These are phyloP conservation scores for Epichloe elymi DNA, from an alignment of 2,329 filamentous ascomycete species.

Conservation along the genomic window DNA sequence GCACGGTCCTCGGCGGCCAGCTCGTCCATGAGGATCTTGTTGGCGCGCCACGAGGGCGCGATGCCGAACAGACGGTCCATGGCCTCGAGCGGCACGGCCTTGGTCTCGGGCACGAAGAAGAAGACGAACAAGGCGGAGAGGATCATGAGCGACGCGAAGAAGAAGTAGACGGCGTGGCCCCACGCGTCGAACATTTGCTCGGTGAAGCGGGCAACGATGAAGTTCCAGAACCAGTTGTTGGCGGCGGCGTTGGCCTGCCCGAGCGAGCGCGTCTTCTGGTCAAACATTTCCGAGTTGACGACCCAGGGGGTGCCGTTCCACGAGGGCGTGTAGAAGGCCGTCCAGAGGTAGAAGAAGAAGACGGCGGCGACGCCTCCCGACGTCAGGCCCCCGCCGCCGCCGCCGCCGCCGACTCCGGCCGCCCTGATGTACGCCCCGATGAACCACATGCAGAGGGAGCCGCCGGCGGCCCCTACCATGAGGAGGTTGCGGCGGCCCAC, in stretches of 20 bases:
- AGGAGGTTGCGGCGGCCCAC: conserved; percentile 42
- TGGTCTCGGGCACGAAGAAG: conserved; percentile 53
- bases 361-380: conserved; percentile 46
- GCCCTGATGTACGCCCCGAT: conserved; percentile 34
- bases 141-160: conserved; percentile 53
- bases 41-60: conserved; percentile 31
- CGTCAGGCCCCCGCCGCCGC: conserved; percentile 21
- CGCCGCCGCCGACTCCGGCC: conserved; percentile 9
- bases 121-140: conserved; percentile 44
- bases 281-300: conserved; percentile 63
- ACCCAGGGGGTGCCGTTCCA: conserved; percentile 71
- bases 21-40: conserved; percentile 30
- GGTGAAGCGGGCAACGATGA: conserved; percentile 54
- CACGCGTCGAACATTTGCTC: conserved; percentile 48
- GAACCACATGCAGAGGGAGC: conserved; percentile 55
- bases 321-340: conserved; percentile 53
- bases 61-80: conserved; percentile 49
- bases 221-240: conserved; percentile 64
- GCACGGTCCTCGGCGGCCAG: conserved; percentile 22
- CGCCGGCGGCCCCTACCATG: conserved; percentile 46
- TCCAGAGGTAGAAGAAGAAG: conserved; percentile 46
- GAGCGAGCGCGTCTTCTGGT: conserved; percentile 47
- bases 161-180: conserved; percentile 55
- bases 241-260: conserved; percentile 60
- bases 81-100: conserved; percentile 48